Conservation (phyloP, 306 rosid species). For the Sphenostylis stenocarpa region DNA sequence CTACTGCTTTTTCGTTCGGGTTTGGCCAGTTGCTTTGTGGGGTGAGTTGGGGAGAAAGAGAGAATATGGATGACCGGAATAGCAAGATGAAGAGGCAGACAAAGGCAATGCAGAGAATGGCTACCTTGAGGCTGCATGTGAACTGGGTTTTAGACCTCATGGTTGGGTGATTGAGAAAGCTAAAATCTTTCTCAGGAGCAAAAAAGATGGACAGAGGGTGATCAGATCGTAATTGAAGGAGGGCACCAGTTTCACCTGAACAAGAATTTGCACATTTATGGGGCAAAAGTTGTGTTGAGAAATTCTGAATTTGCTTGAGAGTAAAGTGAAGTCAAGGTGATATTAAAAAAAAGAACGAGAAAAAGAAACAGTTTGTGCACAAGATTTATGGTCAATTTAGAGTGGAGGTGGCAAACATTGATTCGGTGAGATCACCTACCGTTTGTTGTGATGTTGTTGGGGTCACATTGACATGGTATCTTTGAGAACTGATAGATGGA, state of each 20-base stretch:
- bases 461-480: background rate
- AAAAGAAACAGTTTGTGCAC: background rate
- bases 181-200: background rate
- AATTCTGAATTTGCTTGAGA: constrained; percentile 18
- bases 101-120: constrained; percentile 40
- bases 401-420: constrained; percentile 4
- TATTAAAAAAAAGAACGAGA: background rate
- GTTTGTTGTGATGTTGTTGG: background rate
- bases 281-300: background rate
- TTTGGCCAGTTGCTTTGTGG: constrained; percentile 39
- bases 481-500: background rate
- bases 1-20: background rate
- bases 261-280: constrained; percentile 3
- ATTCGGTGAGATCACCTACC: constrained; percentile 29
- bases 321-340: constrained; percentile 34
- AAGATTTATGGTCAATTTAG: background rate
- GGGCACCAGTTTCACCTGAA: constrained; percentile 10
- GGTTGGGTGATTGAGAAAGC: background rate
- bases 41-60: constrained; percentile 42
- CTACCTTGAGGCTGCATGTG: constrained; percentile 52
- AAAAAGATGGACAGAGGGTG: background rate
- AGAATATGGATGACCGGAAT: constrained; percentile 46
- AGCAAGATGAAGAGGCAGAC: constrained; percentile 51
- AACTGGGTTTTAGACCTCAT: constrained; percentile 46
- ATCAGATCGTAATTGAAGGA: background rate